Base-by-base conservation (phyloP, 2,329 filamentous ascomycete species). In the Phaeosphaeria sp. region DNA sequence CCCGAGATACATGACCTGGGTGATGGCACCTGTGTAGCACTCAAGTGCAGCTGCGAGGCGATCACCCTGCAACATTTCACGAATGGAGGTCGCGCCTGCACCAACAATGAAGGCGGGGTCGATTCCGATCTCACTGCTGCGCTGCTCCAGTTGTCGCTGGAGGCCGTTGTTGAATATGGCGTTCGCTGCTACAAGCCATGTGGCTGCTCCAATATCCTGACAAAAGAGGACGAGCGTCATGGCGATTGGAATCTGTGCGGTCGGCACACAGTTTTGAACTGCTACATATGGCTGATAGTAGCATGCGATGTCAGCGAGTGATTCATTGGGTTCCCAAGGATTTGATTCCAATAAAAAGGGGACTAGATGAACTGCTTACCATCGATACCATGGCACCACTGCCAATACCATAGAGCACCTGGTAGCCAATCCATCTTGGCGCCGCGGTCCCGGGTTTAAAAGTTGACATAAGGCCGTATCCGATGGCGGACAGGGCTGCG, bases 391-490 rank as follows among this genome's bases (percentile, higher is more conserved):
- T 33, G 18, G 46, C 21, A 21, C 52, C 78, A 21, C 78, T 63
- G 5, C 78, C 79, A 2, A 67, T 25, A 6, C 66, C 64, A 39
- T 54, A 59, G 2, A 66, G 33, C 5, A 67, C 51, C 41, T 67
- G 64, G 48, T 63, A 67, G 25, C 63, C 54, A 43, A 67, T 65
- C 64, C 63, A 67, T 36, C 68, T 56, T 3, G 59, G 48, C 23
- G 59, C 58, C n/a, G 60, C 58, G 15, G 48, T 50, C 17, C 20
- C 36, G 27, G 48, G 41, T 18, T 23, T 46, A 7, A 78, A 72
- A 6, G 77, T 80, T 1, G 74, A 64, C 6, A 81, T 63, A 6
- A 81, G 61, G 4, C 78, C 79, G 3, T 75, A 71, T 17, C 78
- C 78, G 46, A 79, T 69, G 1, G 77, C 54, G 56, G 74, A 72